These are phyloP conservation scores for Chaetoceros tenuissimus DNA, from an alignment of 108 stramenopile genomes.

Conservation along the genomic window DNA sequence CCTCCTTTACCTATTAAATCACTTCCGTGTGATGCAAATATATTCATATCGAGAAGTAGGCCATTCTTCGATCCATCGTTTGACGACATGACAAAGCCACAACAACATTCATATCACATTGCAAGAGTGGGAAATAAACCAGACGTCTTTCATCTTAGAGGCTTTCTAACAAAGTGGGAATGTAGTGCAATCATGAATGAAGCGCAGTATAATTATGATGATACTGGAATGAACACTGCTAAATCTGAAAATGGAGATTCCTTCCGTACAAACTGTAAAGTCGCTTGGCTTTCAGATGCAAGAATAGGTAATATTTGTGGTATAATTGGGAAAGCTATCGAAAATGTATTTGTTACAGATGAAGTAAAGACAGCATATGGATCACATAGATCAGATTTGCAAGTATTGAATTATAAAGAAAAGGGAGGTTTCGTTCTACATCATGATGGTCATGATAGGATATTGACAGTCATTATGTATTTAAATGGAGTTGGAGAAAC, in stretches of 20 bases:
- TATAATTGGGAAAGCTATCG: slow-evolving; percentile 1
- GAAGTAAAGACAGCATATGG: not conserved
- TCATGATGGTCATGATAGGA: slow-evolving; percentile 32
- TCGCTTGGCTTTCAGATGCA: not conserved
- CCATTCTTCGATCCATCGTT: not conserved
- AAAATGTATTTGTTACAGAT: not conserved
- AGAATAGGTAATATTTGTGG: not conserved
- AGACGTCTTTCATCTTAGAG: slow-evolving; percentile 21
- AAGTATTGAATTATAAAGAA: slow-evolving; percentile 34
- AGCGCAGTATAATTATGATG: slow-evolving; percentile 4
- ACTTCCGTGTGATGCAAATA: not conserved
- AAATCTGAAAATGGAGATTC: not conserved
- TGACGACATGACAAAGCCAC: not conserved
- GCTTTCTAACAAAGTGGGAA: slow-evolving; percentile 20
- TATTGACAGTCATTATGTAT: slow-evolving; percentile 48
- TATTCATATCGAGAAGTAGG: not conserved
- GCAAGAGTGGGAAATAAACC: not conserved
- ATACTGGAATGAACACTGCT: not conserved
- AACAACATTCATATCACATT: not conserved
- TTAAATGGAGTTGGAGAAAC: slow-evolving; percentile 59
- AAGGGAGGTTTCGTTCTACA: slow-evolving; percentile 43
- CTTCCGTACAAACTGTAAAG: not conserved
- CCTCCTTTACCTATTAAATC: not conserved
- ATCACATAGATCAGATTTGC: slow-evolving; percentile 20
- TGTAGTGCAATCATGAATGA: slow-evolving; percentile 13